Conservation (phyloP, 106 monocot species). For the Acorus gramineus region DNA sequence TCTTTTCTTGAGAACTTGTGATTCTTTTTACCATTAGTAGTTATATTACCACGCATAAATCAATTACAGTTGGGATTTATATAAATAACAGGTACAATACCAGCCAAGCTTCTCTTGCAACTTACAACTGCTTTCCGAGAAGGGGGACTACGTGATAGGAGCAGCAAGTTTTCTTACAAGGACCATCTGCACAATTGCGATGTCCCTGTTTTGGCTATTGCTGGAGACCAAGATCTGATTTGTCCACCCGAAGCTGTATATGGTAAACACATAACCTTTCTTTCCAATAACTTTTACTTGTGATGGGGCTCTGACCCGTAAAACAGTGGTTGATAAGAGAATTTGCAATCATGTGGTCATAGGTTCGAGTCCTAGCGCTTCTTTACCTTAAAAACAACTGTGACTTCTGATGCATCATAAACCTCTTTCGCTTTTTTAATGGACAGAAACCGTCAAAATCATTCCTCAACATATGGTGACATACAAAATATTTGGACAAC, state of each 20-base stretch:
- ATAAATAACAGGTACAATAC: constrained; percentile 59
- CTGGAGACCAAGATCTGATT: constrained; percentile 83
- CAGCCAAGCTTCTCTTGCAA: constrained; percentile 77
- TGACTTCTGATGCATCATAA: not conserved
- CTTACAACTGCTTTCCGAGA: constrained; percentile 77
- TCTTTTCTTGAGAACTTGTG: too few species aligned
- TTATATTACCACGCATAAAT: too few species aligned
- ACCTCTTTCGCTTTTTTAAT: not conserved
- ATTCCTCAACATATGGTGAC: constrained; percentile 47
- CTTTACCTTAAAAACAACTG: not conserved
- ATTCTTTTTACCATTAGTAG: too few species aligned
- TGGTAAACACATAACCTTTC: constrained; percentile 24
- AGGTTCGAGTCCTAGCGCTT: too few species aligned
- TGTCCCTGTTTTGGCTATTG: constrained; percentile 72
- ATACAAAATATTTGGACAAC: constrained; percentile 71
- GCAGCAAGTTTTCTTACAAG: constrained; percentile 64
- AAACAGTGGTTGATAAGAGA: too few species aligned
- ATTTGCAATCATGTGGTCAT: too few species aligned
- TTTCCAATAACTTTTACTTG: too few species aligned
- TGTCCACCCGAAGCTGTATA: constrained; percentile 95
- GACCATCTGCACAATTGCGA: constrained; percentile 54
- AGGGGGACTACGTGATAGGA: constrained; percentile 56
- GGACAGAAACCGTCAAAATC: constrained; percentile 75
- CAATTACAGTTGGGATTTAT: too few species aligned
- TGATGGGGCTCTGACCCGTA: too few species aligned